Percentiles rank a stretch among this genome's conserved stretches.
Conservation (phyloP, 1,284 basidiomycete genomes). For the Clitocybe nebularis region DNA sequence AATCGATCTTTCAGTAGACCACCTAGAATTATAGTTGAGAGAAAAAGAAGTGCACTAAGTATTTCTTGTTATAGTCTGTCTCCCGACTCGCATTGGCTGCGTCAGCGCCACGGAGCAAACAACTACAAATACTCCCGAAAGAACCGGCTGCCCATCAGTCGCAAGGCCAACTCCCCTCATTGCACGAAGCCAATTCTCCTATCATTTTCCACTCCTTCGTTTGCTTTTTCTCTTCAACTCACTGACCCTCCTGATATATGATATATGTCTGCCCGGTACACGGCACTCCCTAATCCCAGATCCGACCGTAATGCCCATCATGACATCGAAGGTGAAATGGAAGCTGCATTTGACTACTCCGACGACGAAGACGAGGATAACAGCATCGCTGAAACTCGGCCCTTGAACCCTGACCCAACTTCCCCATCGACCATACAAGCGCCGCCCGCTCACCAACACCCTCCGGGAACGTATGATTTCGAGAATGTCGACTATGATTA, state of each 20-base stretch:
- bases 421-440: slow-evolving; percentile 24
- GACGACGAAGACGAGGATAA: slow-evolving; percentile 60
- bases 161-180: too few species aligned
- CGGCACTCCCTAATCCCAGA: slow-evolving; percentile 60
- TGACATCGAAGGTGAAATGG: slow-evolving; percentile 59
- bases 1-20: too few species aligned
- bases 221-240: slow-evolving; percentile 9
- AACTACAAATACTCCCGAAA: too few species aligned
- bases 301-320: slow-evolving; percentile 34
- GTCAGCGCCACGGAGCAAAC: too few species aligned
- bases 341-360: slow-evolving; percentile 73
- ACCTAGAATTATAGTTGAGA: too few species aligned
- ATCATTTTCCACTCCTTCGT: slow-evolving; percentile 13
- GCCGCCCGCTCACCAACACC: slow-evolving; percentile 21
- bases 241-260: slow-evolving; percentile 10
- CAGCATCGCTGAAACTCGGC: slow-evolving; percentile 44
- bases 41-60: too few species aligned
- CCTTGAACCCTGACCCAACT: slow-evolving; percentile 39
- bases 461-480: slow-evolving; percentile 72
- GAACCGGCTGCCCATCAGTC: too few species aligned
- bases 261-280: slow-evolving; percentile 65
- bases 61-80: too few species aligned
- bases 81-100: too few species aligned
- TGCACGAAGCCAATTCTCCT: slow-evolving; percentile 4
- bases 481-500: slow-evolving; percentile 76